Evolutionary conservation across 805 yeast genomes (phyloP).

Genomic region (Yarrowia yakushimensis): DNA sequence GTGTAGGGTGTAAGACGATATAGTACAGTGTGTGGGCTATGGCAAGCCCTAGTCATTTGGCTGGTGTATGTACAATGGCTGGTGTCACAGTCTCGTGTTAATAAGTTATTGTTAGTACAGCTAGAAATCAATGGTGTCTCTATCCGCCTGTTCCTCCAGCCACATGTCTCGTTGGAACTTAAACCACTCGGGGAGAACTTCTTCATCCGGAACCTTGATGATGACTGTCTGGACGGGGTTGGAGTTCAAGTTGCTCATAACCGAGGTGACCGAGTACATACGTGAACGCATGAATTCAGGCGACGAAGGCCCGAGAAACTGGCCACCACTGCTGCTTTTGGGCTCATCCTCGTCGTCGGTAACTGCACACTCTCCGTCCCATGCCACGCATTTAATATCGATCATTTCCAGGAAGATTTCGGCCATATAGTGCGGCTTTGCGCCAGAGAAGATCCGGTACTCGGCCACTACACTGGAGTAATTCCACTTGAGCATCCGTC

Average conservation of each 20-base stretch:
- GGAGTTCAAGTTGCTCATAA: neutral
- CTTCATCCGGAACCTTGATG: slow-evolving; percentile 55
- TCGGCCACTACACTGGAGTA: slow-evolving; percentile 80
- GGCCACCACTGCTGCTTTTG: slow-evolving; percentile 32
- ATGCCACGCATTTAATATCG: slow-evolving; percentile 50
- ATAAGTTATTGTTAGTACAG: neutral
- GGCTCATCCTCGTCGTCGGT: slow-evolving; percentile 46
- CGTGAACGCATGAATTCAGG: slow-evolving; percentile 6
- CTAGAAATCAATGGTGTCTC: slow-evolving; percentile 28
- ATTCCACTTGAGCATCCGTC: slow-evolving; percentile 86
- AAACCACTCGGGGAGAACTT: slow-evolving; percentile 74
- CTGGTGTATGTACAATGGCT: too few species aligned
- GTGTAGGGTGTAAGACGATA: too few species aligned
- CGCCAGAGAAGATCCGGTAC: slow-evolving; percentile 72
- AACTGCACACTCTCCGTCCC: slow-evolving; percentile 32
- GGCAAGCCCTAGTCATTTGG: too few species aligned
- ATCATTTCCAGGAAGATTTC: slow-evolving; percentile 79
- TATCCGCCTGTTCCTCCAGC: slow-evolving; percentile 38
- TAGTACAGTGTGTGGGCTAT: too few species aligned
- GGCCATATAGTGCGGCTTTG: slow-evolving; percentile 69
- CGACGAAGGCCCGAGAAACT: neutral
- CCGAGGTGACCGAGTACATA: slow-evolving; percentile 20
- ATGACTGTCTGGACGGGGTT: slow-evolving; percentile 35
- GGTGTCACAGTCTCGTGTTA: neutral
- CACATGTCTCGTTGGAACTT: slow-evolving; percentile 63